These are phyloP conservation scores for Lecanosticta acicola DNA, from an alignment of 2,329 filamentous ascomycete genomes.

Conservation along the genomic window DNA sequence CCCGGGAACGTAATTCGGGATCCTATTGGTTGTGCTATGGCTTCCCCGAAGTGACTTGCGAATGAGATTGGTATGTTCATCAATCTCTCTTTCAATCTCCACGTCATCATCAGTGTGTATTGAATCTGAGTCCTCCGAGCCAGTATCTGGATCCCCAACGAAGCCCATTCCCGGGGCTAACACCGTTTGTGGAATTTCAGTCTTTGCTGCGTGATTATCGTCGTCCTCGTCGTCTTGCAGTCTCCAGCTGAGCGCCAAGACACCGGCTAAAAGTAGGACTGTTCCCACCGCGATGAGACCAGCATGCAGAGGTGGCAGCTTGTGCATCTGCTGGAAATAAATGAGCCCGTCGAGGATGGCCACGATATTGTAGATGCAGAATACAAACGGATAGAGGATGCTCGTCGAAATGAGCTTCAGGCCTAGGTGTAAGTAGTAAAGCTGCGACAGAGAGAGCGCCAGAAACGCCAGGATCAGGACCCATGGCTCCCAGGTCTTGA, in stretches of 20 bases:
- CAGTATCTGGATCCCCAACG: constrained; percentile 29
- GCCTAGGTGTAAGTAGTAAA: constrained; percentile 92
- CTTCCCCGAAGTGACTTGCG: constrained; percentile 16
- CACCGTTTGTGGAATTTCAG: constrained; percentile 53
- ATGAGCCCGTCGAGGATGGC: constrained; percentile 95
- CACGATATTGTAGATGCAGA: constrained; percentile 98
- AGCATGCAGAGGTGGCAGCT: constrained; percentile 69
- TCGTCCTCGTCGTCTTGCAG: constrained; percentile 65
- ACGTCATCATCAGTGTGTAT: constrained; percentile 22
- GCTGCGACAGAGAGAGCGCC: constrained; percentile 74
- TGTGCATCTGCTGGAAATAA: constrained; percentile 85
- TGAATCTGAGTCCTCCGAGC: constrained; percentile 22
- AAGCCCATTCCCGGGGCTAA: constrained; percentile 74
- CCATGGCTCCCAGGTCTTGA: constrained; percentile 93
- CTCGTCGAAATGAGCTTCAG: constrained; percentile 93
- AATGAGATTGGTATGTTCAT: constrained; percentile 21
- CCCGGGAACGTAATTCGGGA: constrained; percentile 6
- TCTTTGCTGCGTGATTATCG: constrained; percentile 36
- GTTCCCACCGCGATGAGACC: constrained; percentile 82
- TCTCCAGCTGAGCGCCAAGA: constrained; percentile 89
- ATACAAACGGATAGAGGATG: constrained; percentile 91
- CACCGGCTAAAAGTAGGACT: constrained; percentile 75
- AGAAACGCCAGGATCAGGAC: constrained; percentile 78
- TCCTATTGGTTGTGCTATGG: constrained; percentile 11
- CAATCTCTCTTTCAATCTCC: constrained; percentile 14